Conservation (phyloP, 2,329 filamentous ascomycete species). For the Plenodomus lindquistii region DNA sequence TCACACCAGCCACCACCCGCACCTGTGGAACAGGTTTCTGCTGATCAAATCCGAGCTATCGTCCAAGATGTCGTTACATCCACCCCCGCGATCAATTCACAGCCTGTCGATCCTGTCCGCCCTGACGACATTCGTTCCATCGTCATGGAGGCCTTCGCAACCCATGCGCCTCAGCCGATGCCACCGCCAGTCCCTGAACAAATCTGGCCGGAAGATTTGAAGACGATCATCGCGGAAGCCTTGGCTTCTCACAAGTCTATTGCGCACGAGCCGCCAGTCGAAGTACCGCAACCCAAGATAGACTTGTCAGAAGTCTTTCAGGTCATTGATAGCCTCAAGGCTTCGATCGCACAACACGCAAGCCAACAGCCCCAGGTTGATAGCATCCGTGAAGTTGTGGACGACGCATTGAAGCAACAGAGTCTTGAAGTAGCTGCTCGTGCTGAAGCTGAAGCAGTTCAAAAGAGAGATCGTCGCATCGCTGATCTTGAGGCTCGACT, state of each 20-base stretch:
- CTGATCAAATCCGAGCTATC: conserved; percentile 72
- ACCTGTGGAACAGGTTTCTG: conserved; percentile 36
- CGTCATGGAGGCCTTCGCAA: conserved; percentile 35
- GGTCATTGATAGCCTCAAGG: conserved; percentile 53
- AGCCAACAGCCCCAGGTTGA: conserved; percentile 51
- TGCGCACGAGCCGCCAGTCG: conserved; percentile 8
- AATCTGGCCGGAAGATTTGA: conserved; percentile 55
- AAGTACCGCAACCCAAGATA: conserved; percentile 41
- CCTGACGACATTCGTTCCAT: conserved; percentile 31
- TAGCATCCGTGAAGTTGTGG: conserved; percentile 44
- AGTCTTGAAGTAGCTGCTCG: conserved; percentile 33
- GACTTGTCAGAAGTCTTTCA: conserved; percentile 52
- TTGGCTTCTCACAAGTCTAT: conserved; percentile 51
- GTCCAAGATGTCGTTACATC: conserved; percentile 66
- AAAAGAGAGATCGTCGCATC: conserved; percentile 41
- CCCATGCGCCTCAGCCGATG: conserved; percentile 30
- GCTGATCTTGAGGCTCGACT: conserved; percentile 41
- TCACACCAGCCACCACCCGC: conserved; percentile 43
- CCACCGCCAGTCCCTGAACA: conserved; percentile 32
- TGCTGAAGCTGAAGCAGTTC: conserved; percentile 32
- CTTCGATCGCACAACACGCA: conserved; percentile 52
- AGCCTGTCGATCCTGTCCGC: conserved; percentile 19
- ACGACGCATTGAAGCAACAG: conserved; percentile 44
- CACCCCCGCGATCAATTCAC: conserved; percentile 30
- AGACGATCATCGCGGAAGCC: conserved; percentile 61